These are phyloP conservation scores for Meira miltonrushii DNA, from an alignment of 1,284 basidiomycete species.

Conservation along the genomic window DNA sequence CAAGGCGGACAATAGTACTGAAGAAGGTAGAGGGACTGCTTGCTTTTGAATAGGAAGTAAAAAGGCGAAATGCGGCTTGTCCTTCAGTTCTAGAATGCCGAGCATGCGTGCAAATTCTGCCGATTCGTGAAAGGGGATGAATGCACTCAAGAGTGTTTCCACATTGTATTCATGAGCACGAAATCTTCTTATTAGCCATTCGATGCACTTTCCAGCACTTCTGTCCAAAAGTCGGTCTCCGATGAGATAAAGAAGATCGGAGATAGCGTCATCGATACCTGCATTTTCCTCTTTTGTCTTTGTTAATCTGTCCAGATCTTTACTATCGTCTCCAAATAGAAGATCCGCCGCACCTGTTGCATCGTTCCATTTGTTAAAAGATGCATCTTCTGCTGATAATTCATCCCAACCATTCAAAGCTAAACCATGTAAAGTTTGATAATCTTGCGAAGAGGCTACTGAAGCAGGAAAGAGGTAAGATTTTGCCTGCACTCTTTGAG, in stretches of 20 bases:
- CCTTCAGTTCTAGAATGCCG: constrained; percentile 72
- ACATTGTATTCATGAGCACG: constrained; percentile 93
- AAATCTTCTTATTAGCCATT: constrained; percentile 92
- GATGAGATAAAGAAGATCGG: constrained; percentile 66
- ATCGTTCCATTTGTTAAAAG: constrained; percentile 27
- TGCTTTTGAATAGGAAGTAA: constrained; percentile 38
- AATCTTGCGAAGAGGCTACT: constrained; percentile 52
- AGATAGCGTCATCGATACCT: constrained; percentile 62
- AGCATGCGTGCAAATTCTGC: constrained; percentile 91
- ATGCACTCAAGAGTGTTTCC: constrained; percentile 69
- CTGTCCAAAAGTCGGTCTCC: constrained; percentile 76
- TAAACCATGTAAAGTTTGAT: constrained; percentile 79
- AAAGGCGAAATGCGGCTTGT: constrained; percentile 34
- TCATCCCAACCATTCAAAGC: constrained; percentile 71
- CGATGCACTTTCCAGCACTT: constrained; percentile 78
- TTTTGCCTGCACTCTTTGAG: constrained; percentile 14
- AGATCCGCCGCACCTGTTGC: constrained; percentile 58
- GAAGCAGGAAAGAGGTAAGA: constrained; percentile 69
- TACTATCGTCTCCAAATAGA: constrained; percentile 78
- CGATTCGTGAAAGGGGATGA: constrained; percentile 91
- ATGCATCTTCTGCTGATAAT: constrained; percentile 55
- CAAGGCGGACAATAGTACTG: constrained; percentile 36
- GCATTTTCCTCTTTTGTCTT: constrained; percentile 64
- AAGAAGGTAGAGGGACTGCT: constrained; percentile 36
- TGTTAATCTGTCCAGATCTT: constrained; percentile 74